Evolutionary conservation across 1,284 basidiomycete species (phyloP).

Genomic region (Irpex sp.): DNA sequence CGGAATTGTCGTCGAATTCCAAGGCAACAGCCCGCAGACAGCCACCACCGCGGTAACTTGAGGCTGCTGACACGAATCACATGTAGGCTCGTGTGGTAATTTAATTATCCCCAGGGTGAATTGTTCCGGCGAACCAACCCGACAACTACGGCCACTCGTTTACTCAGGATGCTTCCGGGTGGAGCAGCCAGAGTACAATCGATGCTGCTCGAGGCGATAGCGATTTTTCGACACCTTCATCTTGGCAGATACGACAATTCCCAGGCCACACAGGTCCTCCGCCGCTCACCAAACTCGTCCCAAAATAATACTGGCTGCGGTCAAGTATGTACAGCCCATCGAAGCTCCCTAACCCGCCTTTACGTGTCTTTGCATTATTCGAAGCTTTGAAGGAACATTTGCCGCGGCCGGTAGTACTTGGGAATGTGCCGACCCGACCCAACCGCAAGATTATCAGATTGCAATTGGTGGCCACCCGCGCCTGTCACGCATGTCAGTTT

Average conservation of each 20-base stretch:
- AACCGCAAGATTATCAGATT: too few species aligned
- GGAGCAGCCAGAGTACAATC: neutral
- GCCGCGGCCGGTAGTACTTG: too few species aligned
- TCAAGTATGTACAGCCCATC: too few species aligned
- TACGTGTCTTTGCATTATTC: too few species aligned
- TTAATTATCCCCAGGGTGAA: neutral
- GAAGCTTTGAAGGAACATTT: too few species aligned
- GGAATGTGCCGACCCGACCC: too few species aligned
- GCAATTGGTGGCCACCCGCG: too few species aligned
- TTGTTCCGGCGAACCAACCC: neutral
- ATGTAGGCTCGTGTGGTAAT: neutral
- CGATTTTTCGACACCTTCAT: neutral
- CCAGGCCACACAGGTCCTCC: too few species aligned
- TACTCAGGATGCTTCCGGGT: neutral
- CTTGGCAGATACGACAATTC: neutral
- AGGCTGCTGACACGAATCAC: neutral
- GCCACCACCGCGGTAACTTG: too few species aligned
- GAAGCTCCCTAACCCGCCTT: too few species aligned
- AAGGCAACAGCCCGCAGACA: neutral
- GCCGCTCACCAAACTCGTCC: too few species aligned
- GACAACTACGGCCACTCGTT: neutral
- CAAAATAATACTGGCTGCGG: too few species aligned
- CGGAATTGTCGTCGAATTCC: neutral
- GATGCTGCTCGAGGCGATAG: neutral
- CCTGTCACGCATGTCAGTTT: neutral